Evolutionary conservation across 2,329 filamentous ascomycete species (phyloP), one percentile per base, ranked within the genome.

Genomic region (Penicillium paneum): DNA sequence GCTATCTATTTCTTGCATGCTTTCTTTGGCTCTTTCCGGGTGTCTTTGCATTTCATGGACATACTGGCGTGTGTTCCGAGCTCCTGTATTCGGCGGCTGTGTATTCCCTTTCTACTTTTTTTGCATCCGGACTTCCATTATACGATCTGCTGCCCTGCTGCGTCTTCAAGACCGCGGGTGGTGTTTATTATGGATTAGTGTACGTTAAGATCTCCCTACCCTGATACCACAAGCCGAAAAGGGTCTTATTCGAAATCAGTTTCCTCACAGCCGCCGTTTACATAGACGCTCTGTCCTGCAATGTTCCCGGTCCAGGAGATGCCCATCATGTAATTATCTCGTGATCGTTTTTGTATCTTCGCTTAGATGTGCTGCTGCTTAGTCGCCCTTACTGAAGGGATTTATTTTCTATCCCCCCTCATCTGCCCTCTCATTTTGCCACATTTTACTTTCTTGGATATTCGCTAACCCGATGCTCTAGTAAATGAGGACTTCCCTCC

Each of bases 181-280:
- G 66, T 28, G 26, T 61, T 68, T 64, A 67, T 60, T 61, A 70
- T 73, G 71, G 67, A 67, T 72, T 67, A 70, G 76, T 78, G 76
- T 78, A 78, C 72, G 76, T 78, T 78, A 78, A 77, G 62, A 62
- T 74, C 72, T 76, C 75, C 76, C 74, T 75, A 68, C 66, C 73
- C 72, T 73, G 66, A 68, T 71, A 72, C 62, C 69, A 68, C 63
- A 64, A 66, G 66, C 63, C 65, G 67, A 69, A 73, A 65, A 66
- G 71, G 72, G 67, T 63, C 64, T 66, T 75, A 76, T 74, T 68
- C 66, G 71, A 76, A 75, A 75, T 65, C 66, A 75, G 71, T 67
- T 73, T 61, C 75, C 74, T 76, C 74, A 76, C 74, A 70, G 67
- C 65, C 66, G 70, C 67, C 70, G 69, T 72, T 69, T 69, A 67